Conservation (phyloP, 1,284 basidiomycete species). For the Cryptococcus sp. region DNA sequence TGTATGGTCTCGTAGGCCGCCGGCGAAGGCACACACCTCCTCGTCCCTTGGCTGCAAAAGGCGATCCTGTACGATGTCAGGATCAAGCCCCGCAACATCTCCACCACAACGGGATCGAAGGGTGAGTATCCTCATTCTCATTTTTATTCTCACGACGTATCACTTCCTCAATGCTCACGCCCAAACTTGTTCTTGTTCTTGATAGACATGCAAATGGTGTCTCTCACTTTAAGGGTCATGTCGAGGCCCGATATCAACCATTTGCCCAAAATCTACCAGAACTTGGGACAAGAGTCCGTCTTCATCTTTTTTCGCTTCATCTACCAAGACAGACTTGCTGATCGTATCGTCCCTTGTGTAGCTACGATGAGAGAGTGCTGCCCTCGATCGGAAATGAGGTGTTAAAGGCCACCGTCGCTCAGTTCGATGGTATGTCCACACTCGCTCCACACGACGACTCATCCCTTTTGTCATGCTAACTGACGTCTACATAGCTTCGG, state of each 20-base stretch:
- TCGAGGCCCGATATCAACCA: slow-evolving; percentile 88
- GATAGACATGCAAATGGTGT: slow-evolving; percentile 85
- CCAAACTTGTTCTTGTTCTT: not conserved
- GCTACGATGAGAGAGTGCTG: slow-evolving; percentile 83
- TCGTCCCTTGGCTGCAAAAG: slow-evolving; percentile 91
- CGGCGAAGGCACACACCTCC: slow-evolving; percentile 94
- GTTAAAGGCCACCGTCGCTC: slow-evolving; percentile 94
- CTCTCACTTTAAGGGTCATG: slow-evolving; percentile 92
- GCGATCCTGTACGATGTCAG: slow-evolving; percentile 97
- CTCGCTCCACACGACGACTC: not conserved
- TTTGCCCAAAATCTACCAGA: slow-evolving; percentile 92
- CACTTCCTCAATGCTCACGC: too few species aligned
- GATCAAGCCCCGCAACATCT: slow-evolving; percentile 97
- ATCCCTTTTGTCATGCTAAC: not conserved
- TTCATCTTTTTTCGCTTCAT: not conserved
- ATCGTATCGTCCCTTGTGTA: slow-evolving; percentile 9
- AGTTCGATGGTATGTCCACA: slow-evolving; percentile 74
- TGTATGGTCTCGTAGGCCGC: slow-evolving; percentile 62
- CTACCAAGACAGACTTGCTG: slow-evolving; percentile 1
- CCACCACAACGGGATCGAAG: slow-evolving; percentile 61
- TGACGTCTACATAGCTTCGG: slow-evolving; percentile 61
- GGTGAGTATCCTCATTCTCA: slow-evolving; percentile 19
- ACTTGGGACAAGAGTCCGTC: slow-evolving; percentile 74
- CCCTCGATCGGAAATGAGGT: slow-evolving; percentile 98
- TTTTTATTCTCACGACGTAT: not conserved